A percentile compares a stretch with the other conserved stretches of the same genome.
Evolutionary conservation across 164 flowering plant genomes (phyloP).

Genomic region (Berberis thunbergii): DNA sequence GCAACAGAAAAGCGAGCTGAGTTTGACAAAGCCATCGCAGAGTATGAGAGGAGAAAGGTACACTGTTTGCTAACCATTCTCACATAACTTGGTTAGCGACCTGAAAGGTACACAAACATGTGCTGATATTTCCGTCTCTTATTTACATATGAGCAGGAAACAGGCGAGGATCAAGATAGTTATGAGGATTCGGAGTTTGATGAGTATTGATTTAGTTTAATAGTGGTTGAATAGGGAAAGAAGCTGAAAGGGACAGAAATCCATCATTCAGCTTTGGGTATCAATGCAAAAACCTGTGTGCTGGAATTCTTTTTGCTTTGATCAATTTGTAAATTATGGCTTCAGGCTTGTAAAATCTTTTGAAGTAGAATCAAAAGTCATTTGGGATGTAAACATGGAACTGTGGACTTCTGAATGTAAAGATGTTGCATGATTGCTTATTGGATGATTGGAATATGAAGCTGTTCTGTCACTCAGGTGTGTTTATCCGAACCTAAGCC

Average conservation of each 20-base stretch:
- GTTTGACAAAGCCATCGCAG: conserved; percentile 73
- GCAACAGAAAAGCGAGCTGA: conserved; percentile 89
- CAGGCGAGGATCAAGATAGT: conserved; percentile 42
- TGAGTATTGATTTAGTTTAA: conserved; percentile 4
- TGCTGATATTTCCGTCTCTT: background rate
- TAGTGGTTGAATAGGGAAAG: background rate
- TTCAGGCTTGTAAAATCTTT: background rate
- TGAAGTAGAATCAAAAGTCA: too few species aligned
- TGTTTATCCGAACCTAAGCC: too few species aligned
- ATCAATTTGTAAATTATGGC: background rate
- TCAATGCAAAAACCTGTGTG: background rate
- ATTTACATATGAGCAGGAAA: conserved; percentile 46
- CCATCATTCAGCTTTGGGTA: background rate
- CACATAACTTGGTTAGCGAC: background rate
- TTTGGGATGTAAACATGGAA: too few species aligned
- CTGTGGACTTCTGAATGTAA: too few species aligned
- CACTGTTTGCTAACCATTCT: background rate
- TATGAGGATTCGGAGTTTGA: conserved; percentile 43
- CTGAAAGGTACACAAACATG: background rate
- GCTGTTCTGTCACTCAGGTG: too few species aligned
- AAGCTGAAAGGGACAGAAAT: background rate
- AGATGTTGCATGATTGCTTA: too few species aligned
- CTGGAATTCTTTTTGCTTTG: background rate
- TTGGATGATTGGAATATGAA: too few species aligned
- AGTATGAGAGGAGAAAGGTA: conserved; percentile 65